These are phyloP conservation scores for Metschnikowia hibisci DNA, from an alignment of 805 yeast genomes.

Conservation along the genomic window DNA sequence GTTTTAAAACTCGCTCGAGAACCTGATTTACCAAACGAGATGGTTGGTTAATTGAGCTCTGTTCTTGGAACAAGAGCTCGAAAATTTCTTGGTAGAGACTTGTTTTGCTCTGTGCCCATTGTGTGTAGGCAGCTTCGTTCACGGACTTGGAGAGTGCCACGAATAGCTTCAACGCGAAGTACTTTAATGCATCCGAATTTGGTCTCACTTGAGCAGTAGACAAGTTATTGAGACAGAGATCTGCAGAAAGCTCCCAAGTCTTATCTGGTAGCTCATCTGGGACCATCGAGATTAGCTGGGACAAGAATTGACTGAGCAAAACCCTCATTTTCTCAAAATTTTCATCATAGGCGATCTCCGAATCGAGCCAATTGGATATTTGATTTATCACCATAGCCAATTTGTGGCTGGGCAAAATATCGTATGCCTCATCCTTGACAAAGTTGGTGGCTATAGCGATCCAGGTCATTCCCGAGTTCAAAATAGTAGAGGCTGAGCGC, in stretches of 20 bases:
- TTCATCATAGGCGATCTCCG: constrained; percentile 56
- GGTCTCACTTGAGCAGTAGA: constrained; percentile 38
- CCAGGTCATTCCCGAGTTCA: constrained; percentile 41
- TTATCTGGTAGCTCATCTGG: constrained; percentile 24
- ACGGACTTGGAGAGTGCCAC: constrained; percentile 20
- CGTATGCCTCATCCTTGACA: constrained; percentile 30
- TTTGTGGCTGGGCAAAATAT: constrained; percentile 61
- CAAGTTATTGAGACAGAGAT: constrained; percentile 42
- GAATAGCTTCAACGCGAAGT: constrained; percentile 44
- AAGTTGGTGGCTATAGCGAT: constrained; percentile 47
- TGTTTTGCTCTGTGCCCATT: constrained; percentile 30
- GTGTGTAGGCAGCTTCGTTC: constrained; percentile 1
- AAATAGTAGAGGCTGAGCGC: constrained; percentile 36
- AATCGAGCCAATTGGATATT: constrained; percentile 55
- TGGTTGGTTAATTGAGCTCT: constrained; percentile 7
- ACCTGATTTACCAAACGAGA: constrained; percentile 32
- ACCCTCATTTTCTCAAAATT: constrained; percentile 51
- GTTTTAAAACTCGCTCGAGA: constrained; percentile 22
- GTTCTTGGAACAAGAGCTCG: constrained; percentile 36
- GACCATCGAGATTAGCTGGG: constrained; percentile 16
- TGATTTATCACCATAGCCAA: constrained; percentile 56
- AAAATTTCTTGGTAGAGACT: constrained; percentile 42
- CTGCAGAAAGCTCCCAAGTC: constrained; percentile 34
- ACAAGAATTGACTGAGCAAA: constrained; percentile 46
- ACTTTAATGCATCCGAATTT: constrained; percentile 42